Base-by-base conservation (phyloP, 495 filamentous ascomycete species). In the Durotheca rogersii region DNA sequence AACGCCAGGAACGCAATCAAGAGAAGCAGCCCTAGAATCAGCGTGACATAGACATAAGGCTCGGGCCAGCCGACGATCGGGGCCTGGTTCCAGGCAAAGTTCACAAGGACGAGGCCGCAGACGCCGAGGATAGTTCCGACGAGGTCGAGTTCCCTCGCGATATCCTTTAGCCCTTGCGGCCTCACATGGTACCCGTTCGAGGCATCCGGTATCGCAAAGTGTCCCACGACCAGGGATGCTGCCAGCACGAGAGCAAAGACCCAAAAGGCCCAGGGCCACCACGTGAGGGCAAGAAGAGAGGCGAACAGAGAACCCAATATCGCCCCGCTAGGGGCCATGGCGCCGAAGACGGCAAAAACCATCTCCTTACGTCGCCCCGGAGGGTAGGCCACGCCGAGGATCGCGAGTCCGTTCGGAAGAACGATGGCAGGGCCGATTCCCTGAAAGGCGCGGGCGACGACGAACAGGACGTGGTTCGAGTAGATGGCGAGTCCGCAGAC, bases 181-280 rank as follows among this genome's bases (percentile, higher is more conserved):
- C 10, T 39, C 30, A 67, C 50, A 12, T 32, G 52, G 30, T 56
- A 30, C 29, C 49, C 57, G 33, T 50, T 58, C 36, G 70, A 51
- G 20, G 67, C 70, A 1, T 70, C 62, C 2, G 82, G 83, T 29
- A 84, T 71, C 7, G 72, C 62, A 4, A 72, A 55, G 23, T 68
- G 65, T 2, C 69, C 75, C 2, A 75, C 38, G 12, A 73, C 46
- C 3, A 75, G 65, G 20, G 72, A 60, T 3, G 67, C 44, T 0
- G 69, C 47, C n/a, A 72, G 72, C 14, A 71, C 67, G 35, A 86
- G 74, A 3, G 70, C 72, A 42, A 80, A 70, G 3, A 68, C 64
- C 78, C 77, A 87, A 56, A 78, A 87, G 0, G 77, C 69, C 86
- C 85, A 88, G 1, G 78, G 80, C 86, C 84, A 88, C 76, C 77